Evolutionary conservation across 768 basidiomycete species (phyloP), one percentile per base, ranked within the genome.

Genomic region (Leccinum aurantiacum): DNA sequence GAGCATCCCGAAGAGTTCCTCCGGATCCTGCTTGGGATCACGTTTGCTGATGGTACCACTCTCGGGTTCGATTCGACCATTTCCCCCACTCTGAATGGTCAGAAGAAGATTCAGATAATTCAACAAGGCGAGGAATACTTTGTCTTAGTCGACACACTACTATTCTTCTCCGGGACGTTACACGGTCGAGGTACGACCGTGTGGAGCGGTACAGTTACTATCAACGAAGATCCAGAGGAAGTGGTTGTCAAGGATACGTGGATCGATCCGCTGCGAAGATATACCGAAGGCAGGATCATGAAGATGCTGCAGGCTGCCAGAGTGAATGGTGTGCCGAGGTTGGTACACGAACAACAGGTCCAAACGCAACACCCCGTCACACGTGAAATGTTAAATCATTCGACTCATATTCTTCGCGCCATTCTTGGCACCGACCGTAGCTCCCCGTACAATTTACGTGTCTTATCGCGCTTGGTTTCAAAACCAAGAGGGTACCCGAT

Each of bases 241-340:
- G 62, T 60, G 4, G 52, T 54, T 1, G 38, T 63, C 13, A 63
- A 60, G 24, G 55, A 63, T 22, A 24, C 46, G 3, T 63, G 56
- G 48, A 37, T 61, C 1, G 56, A 61, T n/a, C 62, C 49, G 1
- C n/a, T 51, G 5, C 13, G 35, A 33, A 24, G 24, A 35, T 60
- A 33, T 13, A 33, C 53, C 14, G 47, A 48, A 48, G 47, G 17
- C 4, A 46, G 24, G 8, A 25, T 25, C 8, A 19, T 22, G 13
- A 53, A 35, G 33, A 15, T 53, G 4, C 14, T 54, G 3, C 24
- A 38, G 53, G 19, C 2, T 2, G 35, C 24, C 17, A 3, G 8
- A 3, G 46, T 63, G 10, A 29, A 53, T 11, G 50, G 51, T 8
- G 56, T 63, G 0, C 56, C 56, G 9, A 48, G 3, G 13, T 11